Evolutionary conservation across 306 rosid species (phyloP).

Genomic region (Pterocarpus santalinus): DNA sequence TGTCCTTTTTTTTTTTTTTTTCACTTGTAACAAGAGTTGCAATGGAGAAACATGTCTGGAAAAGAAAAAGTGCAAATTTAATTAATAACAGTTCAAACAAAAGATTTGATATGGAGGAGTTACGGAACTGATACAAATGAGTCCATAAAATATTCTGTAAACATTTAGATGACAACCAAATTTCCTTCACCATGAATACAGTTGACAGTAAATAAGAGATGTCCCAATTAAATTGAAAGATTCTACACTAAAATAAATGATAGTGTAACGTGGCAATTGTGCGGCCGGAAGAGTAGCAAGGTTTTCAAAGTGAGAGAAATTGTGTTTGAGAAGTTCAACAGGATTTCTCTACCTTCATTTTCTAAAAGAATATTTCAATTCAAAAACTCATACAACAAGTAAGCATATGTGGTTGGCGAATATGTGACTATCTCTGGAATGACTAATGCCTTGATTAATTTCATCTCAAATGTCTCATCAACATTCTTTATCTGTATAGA

Average conservation of each 20-base stretch:
- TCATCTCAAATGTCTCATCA: not conserved
- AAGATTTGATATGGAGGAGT: too few relatives aligned
- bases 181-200: not conserved
- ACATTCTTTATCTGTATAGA: not conserved
- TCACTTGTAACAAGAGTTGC: too few relatives aligned
- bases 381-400: too few relatives aligned
- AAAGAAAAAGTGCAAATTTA: too few relatives aligned
- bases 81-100: too few relatives aligned
- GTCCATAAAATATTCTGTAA: not conserved
- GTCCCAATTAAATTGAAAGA: too few relatives aligned
- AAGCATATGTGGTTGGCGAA: too few relatives aligned
- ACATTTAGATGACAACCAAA: not conserved
- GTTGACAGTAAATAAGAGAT: not conserved
- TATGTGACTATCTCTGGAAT: too few relatives aligned
- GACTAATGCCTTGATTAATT: not conserved
- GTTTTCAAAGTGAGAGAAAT: not conserved
- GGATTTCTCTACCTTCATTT: not conserved
- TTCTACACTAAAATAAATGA: not conserved
- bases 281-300: not conserved
- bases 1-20: too few relatives aligned
- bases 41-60: too few relatives aligned
- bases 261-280: not conserved
- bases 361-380: too few relatives aligned
- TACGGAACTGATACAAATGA: too few relatives aligned
- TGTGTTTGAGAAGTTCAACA: not conserved